phyloP scores from a whole-genome alignment of 495 filamentous ascomycete species.

The Opeltia flavorubescens region DNA sequence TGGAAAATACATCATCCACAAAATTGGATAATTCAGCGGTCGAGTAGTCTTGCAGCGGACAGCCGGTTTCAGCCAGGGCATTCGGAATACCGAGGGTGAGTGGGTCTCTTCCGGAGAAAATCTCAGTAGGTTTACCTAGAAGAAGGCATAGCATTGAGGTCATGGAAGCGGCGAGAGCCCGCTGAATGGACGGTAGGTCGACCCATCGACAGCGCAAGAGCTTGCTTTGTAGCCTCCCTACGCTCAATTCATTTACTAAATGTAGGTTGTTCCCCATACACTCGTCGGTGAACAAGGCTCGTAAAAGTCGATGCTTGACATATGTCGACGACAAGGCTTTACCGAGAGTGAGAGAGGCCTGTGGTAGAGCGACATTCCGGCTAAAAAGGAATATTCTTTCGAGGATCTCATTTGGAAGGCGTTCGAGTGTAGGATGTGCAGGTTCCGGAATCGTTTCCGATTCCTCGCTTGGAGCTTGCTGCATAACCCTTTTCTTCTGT shows the following conservation, averaged over 20 bases:
- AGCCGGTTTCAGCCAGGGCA: too few relatives aligned
- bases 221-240: constrained; percentile 5
- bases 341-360: constrained; percentile 25
- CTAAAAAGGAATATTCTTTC: constrained; percentile 38
- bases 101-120: not conserved
- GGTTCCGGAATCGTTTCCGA: constrained; percentile 3
- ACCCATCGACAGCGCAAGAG: constrained; percentile 10
- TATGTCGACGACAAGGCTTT: constrained; percentile 20
- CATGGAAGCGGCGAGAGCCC: not conserved
- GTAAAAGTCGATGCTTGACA: constrained; percentile 8
- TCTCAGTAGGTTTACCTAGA: not conserved
- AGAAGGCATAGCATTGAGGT: not conserved
- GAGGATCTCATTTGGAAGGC: constrained; percentile 38
- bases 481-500: constrained; percentile 7
- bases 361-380: constrained; percentile 33
- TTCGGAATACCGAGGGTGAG: too few relatives aligned
- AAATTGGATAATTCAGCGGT: not conserved
- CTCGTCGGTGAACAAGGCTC: not conserved
- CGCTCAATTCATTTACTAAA: not conserved
- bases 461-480: not conserved
- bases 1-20: not conserved
- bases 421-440: constrained; percentile 28
- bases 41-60: not conserved
- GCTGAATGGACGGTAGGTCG: constrained; percentile 1
- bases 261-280: not conserved